Conservation (phyloP, 352 stramenopile species). For the Globisporangium perplexum region DNA sequence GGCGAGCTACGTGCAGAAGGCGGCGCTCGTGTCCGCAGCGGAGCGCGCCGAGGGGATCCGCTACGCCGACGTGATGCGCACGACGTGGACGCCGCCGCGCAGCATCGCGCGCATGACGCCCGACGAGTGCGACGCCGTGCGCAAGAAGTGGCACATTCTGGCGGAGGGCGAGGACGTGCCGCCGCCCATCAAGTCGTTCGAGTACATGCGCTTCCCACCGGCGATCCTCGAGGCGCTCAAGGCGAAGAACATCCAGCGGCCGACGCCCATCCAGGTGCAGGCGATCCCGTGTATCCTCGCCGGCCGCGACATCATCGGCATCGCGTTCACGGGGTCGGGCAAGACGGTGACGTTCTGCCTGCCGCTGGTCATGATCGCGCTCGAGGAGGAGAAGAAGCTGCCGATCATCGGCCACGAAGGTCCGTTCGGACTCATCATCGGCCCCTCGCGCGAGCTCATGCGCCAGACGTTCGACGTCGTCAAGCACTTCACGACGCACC, state of each 20-base stretch:
- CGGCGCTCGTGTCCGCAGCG: slow-evolving; percentile 89
- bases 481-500: slow-evolving; percentile 85
- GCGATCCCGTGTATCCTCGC: slow-evolving; percentile 96
- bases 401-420: slow-evolving; percentile 92
- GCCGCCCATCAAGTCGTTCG: slow-evolving; percentile 95
- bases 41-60: slow-evolving; percentile 90
- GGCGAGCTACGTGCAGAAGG: slow-evolving; percentile 95
- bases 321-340: slow-evolving; percentile 98
- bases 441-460: slow-evolving; percentile 96
- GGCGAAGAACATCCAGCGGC: slow-evolving; percentile 94
- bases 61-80: slow-evolving; percentile 89
- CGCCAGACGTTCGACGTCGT: slow-evolving; percentile 98
- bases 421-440: slow-evolving; percentile 96
- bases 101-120: slow-evolving; percentile 85
- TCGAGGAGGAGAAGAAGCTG: slow-evolving; percentile 96
- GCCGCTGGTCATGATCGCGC: slow-evolving; percentile 94
- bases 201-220: slow-evolving; percentile 95
- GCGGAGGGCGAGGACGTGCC: slow-evolving; percentile 95
- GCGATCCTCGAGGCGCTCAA: slow-evolving; percentile 91
- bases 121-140: slow-evolving; percentile 86
- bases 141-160: slow-evolving; percentile 98
- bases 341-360: slow-evolving; percentile 98
- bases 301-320: slow-evolving; percentile 97
- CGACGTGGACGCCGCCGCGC: slow-evolving; percentile 88
- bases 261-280: slow-evolving; percentile 99